phyloP scores from a whole-genome alignment of 805 yeast species.

The Gaillardinia entomophila region DNA sequence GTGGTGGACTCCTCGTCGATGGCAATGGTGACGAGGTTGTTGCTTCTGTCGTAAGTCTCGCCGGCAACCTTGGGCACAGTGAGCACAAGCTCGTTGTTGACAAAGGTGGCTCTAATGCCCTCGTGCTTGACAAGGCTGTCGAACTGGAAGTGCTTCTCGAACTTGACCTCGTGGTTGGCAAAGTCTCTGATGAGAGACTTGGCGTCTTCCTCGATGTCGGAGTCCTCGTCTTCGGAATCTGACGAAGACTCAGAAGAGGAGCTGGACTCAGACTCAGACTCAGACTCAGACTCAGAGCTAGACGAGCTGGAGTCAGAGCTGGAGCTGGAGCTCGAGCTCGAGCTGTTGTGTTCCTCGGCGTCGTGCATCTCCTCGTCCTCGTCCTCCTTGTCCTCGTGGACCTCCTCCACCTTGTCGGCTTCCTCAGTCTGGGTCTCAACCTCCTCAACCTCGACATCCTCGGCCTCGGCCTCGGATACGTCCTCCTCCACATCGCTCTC shows the following conservation, averaged over 20 bases:
- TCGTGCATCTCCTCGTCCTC: conserved; percentile 5
- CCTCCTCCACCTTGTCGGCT: conserved; percentile 7
- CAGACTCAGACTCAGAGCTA: conserved; percentile 6
- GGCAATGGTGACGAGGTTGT: conserved; percentile 19
- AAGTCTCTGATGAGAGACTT: conserved; percentile 31
- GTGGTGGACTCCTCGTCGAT: conserved; percentile 11
- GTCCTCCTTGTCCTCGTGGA: conserved; percentile 3
- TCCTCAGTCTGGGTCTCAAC: conserved; percentile 9
- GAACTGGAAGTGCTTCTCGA: conserved; percentile 39
- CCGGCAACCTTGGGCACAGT: conserved; percentile 31
- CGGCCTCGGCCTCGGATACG: not conserved
- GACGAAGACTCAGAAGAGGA: conserved; percentile 10
- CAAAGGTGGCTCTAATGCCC: conserved; percentile 33
- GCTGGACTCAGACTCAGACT: conserved; percentile 4
- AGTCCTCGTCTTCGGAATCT: conserved; percentile 18
- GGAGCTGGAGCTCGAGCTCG: conserved; percentile 10
- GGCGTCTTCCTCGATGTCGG: conserved; percentile 37
- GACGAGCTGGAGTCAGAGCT: conserved; percentile 11
- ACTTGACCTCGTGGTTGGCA: conserved; percentile 33
- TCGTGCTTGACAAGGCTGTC: conserved; percentile 32
- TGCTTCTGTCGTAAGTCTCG: conserved; percentile 10
- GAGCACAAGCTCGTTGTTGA: conserved; percentile 36
- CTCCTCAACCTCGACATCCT: conserved; percentile 12
- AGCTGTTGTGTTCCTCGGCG: conserved; percentile 5
- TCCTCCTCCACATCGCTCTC: conserved; percentile 15